Evolutionary conservation across 2,329 filamentous ascomycete genomes (phyloP).

Genomic region (Penicillium janthinellum): DNA sequence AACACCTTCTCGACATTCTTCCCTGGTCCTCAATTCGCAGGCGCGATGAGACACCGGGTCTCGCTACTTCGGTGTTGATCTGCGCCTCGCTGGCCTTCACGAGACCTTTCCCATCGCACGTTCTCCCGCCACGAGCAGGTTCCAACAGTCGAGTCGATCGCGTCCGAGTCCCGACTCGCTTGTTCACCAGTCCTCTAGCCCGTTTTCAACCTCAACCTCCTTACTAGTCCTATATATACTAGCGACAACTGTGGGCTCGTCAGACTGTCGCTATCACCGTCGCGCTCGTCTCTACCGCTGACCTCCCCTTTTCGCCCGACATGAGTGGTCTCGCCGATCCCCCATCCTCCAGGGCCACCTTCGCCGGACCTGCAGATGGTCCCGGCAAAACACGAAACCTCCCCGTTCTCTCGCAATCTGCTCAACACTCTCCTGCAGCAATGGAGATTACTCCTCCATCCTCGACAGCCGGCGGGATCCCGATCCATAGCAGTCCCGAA

Average conservation of each 20-base stretch:
- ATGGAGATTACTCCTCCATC: constrained; percentile 59
- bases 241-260: constrained; percentile 1
- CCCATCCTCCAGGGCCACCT: constrained; percentile 47
- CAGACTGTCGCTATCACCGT: neutral
- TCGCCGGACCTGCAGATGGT: constrained; percentile 45
- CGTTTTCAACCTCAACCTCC: neutral
- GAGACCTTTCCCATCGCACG: constrained; percentile 28
- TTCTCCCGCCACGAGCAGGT: constrained; percentile 30
- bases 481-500: constrained; percentile 52
- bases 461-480: constrained; percentile 48
- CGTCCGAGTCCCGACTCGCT: constrained; percentile 15
- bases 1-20: constrained; percentile 10
- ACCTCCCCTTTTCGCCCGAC: constrained; percentile 27
- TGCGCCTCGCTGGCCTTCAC: constrained; percentile 30
- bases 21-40: constrained; percentile 14
- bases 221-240: neutral
- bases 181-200: neutral
- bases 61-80: constrained; percentile 35
- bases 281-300: constrained; percentile 5
- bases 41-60: constrained; percentile 34
- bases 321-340: constrained; percentile 48
- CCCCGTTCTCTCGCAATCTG: constrained; percentile 50
- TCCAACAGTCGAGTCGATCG: constrained; percentile 22
- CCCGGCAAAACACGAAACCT: constrained; percentile 53
- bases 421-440: constrained; percentile 48